These are phyloP conservation scores for Phoma sp. DNA, from an alignment of 2,329 filamentous ascomycete genomes.

Conservation along the genomic window DNA sequence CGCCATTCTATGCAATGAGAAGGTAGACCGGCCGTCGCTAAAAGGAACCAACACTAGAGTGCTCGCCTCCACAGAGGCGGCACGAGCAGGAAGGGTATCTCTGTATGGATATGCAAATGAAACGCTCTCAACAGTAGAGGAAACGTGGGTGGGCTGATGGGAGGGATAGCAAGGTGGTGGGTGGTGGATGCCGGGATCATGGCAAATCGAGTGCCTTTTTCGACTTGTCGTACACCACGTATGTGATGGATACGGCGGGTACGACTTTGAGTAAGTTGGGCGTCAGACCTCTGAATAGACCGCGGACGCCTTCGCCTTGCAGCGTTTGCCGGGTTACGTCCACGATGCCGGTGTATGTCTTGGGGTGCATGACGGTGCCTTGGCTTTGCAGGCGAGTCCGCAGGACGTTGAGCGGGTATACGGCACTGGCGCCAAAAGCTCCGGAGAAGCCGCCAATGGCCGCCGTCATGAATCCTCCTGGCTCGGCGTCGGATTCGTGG, in stretches of 20 bases:
- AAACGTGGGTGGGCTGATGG: too few species aligned
- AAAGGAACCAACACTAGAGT: conserved; percentile 11
- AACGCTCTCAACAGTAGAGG: conserved; percentile 21
- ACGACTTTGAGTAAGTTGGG: conserved; percentile 97
- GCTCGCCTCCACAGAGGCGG: conserved; percentile 8
- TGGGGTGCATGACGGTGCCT: conserved; percentile 88
- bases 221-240: conserved; percentile 53
- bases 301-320: conserved; percentile 80
- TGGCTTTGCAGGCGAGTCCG: conserved; percentile 92
- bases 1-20: conserved; percentile 32
- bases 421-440: conserved; percentile 88
- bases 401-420: conserved; percentile 94
- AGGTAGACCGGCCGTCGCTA: conserved; percentile 13
- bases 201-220: conserved; percentile 47
- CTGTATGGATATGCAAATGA: conserved; percentile 37
- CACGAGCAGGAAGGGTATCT: conserved; percentile 38
- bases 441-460: conserved; percentile 91
- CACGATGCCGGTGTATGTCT: conserved; percentile 88
- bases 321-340: conserved; percentile 88
- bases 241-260: conserved; percentile 84
- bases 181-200: not conserved
- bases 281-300: conserved; percentile 92
- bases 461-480: conserved; percentile 83
- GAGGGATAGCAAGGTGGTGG: too few species aligned
- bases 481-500: conserved; percentile 79